Base-by-base conservation (phyloP, 106 monocot species). In the Allium sativum region DNA sequence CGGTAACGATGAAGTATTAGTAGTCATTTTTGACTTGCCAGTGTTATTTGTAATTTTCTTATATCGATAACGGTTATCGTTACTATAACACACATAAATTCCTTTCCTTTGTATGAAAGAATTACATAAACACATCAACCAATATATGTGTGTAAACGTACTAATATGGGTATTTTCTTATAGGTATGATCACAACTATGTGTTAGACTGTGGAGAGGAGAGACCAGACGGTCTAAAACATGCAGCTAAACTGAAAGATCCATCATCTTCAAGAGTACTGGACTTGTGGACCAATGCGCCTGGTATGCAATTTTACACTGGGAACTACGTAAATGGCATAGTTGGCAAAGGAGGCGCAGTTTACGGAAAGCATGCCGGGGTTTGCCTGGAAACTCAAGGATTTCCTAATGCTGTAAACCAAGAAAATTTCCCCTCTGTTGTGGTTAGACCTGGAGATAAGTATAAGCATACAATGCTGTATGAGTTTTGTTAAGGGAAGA, bases 251-350 rank as follows among this genome's bases (percentile, higher is more conserved):
- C 47, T 79, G 65, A 53, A 51, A 22, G 65, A 66, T 53, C 40
- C 40, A 8, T 17, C 52, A 10, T 53, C 53, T 18, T 42, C 17
- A 0, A 67, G 67, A 21, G 43, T 43, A 7, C 18, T 67, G 18
- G 21, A 56, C 15, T 44, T 67, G 0, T 84, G 84, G 79, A 60
- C 72, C 10, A 46, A 75, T 73, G 76, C 76, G 21, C 84, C 79
- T 1, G 84, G 84, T 1, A 58, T 84, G 15, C 84, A 84, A 44
- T 84, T 84, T 22, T 84, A 84, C n/a, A 84, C 84, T 13, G 84
- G 18, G 12, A 84, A 84, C 56, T 79, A 65, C 43, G 65, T 84
- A 3, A 18, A 73, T 54, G 70, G 66, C 13, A 65, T 76, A 7
- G 53, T 17, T 1, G 83, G 83, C 0, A 84, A 79, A 72, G 74